Base-by-base conservation (phyloP, 768 basidiomycete species). In the Boletus fagicola region DNA sequence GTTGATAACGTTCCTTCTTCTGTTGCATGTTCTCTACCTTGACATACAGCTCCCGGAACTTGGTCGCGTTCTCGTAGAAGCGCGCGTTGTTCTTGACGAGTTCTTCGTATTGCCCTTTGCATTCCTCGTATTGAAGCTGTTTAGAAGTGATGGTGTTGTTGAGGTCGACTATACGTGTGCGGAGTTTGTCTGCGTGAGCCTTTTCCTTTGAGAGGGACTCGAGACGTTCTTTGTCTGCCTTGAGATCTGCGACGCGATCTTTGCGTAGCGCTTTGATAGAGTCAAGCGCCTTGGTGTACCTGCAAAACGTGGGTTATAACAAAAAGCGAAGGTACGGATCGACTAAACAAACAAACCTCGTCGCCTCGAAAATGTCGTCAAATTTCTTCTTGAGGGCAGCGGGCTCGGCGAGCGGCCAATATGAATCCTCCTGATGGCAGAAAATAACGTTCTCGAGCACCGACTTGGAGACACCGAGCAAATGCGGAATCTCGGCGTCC, bases 361-460 rank as follows among this genome's bases (percentile, higher is more conserved):
- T 98, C 4, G 97, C 97, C 73, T 99, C 97, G 65, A 99, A 98
- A 55, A 99, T 99, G 66, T 99, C 97, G 65, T 99, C 97, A 59
- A 99, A 99, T 71, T 98, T 98, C 81, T 98, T 98, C 80, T 99
- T 99, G 38, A 99, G 75, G 0, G 85, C 82, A 12, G 91, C 77
- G 2, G 96, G 91, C 64, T 98, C 97, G 0, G 94, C 81, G 24
- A 99, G 80, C 0, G 97, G 97, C 97, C 97, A 99, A 66, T 92
- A 98, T 0, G 94, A 95, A 52, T 99, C 97, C 67, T 99, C 97
- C 74, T 99, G 97, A 72, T 99, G 97, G 72, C 97, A 99, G 67
- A 99, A 99, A 49, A 99, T 98, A 66, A 99, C 97, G 68, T 98
- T 98, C 65, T 98, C 96, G 24, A 98, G 85, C 36, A 99, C 95